Percentiles rank a stretch among this genome's conserved stretches.
These are phyloP conservation scores for Aphanomyces cochlioides DNA, from an alignment of 352 stramenopile species.

Conservation along the genomic window DNA sequence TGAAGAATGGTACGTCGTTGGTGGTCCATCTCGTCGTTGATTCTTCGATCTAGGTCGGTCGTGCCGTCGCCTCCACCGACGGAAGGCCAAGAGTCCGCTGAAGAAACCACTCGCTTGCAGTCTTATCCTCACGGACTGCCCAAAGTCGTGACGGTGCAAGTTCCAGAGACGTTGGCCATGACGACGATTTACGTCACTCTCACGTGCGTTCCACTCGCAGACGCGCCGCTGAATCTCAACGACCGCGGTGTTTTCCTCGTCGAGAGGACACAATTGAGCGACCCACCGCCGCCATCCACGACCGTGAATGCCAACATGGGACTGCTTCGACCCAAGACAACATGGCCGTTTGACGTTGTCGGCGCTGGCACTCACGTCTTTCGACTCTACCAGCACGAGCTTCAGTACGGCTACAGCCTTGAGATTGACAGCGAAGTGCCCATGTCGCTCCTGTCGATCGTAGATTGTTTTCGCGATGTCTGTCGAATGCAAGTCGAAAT, in stretches of 20 bases:
- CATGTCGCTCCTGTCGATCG: not conserved
- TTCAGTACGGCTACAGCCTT: constrained; percentile 21
- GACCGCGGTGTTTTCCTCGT: constrained; percentile 18
- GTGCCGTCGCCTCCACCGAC: no score
- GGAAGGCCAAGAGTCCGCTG: no score
- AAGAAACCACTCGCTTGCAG: not conserved
- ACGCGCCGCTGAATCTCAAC: not conserved
- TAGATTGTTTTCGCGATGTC: not conserved
- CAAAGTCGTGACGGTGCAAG: constrained; percentile 10
- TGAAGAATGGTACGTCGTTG: constrained; percentile 16
- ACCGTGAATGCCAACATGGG: not conserved
- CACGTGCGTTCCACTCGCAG: not conserved
- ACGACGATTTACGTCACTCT: constrained; percentile 26
- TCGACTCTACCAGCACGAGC: constrained; percentile 21
- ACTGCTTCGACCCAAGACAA: constrained; percentile 9
- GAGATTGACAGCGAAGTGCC: constrained; percentile 25
- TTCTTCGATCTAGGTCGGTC: no score
- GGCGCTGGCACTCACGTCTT: constrained; percentile 18
- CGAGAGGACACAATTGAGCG: constrained; percentile 13
- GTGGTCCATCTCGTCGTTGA: no score
- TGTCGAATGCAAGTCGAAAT: constrained; percentile 22
- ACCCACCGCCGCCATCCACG: not conserved
- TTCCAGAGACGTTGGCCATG: not conserved
- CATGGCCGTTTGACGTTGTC: constrained; percentile 18
- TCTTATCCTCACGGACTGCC: constrained; percentile 12